A percentile compares a stretch with the other conserved stretches of the same genome.
Evolutionary conservation across 768 basidiomycete genomes (phyloP).

Genomic region (Boletus rubropictus): DNA sequence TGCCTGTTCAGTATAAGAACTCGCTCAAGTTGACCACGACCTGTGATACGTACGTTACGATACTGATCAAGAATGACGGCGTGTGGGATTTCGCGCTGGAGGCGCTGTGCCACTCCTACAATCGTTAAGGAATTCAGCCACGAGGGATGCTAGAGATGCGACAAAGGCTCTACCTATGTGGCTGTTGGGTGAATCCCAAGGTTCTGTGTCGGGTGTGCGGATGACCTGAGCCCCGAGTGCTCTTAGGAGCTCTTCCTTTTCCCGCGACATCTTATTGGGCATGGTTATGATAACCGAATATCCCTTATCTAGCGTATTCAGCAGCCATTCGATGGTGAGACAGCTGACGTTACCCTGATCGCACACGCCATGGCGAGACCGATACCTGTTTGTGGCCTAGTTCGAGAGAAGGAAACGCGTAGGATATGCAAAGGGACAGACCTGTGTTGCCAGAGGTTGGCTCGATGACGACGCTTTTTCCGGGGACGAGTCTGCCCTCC

Average conservation of each 20-base stretch:
- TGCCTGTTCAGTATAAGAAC: conserved; percentile 33
- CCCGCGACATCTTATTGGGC: conserved; percentile 93
- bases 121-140: conserved; percentile 86
- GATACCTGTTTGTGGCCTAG: conserved; percentile 51
- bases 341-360: conserved; percentile 62
- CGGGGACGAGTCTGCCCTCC: conserved; percentile 78
- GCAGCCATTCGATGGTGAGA: conserved; percentile 31
- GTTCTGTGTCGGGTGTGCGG: conserved; percentile 85
- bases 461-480: conserved; percentile 89
- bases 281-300: conserved; percentile 87
- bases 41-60: conserved; percentile 48
- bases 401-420: neutral
- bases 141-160: conserved; percentile 40
- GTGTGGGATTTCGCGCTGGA: conserved; percentile 73
- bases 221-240: conserved; percentile 93
- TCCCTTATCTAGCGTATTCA: conserved; percentile 86
- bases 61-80: conserved; percentile 94
- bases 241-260: conserved; percentile 89
- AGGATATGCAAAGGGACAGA: conserved; percentile 29
- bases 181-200: conserved; percentile 84
- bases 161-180: conserved; percentile 74
- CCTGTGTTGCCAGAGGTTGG: conserved; percentile 96
- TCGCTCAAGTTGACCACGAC: neutral
- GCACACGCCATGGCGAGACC: conserved; percentile 91
- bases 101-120: conserved; percentile 75